Base-by-base conservation (phyloP, 2,329 filamentous ascomycete genomes). In the Podosphaera fusca region DNA sequence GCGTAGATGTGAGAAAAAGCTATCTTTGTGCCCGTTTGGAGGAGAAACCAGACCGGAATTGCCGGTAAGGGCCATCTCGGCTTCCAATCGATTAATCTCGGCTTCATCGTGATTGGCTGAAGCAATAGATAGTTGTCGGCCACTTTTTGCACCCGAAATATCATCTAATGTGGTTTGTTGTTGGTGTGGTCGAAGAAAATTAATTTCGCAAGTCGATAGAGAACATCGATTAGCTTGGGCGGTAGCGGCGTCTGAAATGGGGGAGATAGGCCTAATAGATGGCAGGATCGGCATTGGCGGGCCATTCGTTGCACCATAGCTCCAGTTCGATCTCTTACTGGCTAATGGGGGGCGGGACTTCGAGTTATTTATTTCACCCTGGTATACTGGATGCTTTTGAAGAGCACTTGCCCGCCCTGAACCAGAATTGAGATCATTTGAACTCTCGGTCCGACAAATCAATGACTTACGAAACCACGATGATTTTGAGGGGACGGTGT, bases 391-490 rank as follows among this genome's bases (percentile, higher is more conserved):
- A 4, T 75, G 73, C 34, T 72, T 70, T 21, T 73, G 71, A 42
- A 71, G 69, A 5, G 67, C 60, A 21, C 66, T 67, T 31, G 78
- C 76, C 65, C 79, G 79, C 33, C 67, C 66, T 31, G 69, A 69
- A 14, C 72, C 65, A 56, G 69, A 70, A 21, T 74, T 69, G 7
- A 79, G 72, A n/a, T 76, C 74, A 56, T 85, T 82, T 9, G 79
- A 74, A 63, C 75, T 82, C 53, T 87, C 83, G 51, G 84, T 81
- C 59, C 85, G 79, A 58, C 85, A 84, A 66, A 95, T 94, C 58
- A 98, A 76, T 10, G 92, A 96, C 68, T 94, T 88, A 62, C 92
- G 81, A 71, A 98, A 95, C 92, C 92, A 98, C 0, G 90, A 96
- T 31, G 86, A 85, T 72, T 95, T 95, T 4, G 85, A 79, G 1